Conservation (phyloP, 108 stramenopile genomes). For the Cyclotella sp. region DNA sequence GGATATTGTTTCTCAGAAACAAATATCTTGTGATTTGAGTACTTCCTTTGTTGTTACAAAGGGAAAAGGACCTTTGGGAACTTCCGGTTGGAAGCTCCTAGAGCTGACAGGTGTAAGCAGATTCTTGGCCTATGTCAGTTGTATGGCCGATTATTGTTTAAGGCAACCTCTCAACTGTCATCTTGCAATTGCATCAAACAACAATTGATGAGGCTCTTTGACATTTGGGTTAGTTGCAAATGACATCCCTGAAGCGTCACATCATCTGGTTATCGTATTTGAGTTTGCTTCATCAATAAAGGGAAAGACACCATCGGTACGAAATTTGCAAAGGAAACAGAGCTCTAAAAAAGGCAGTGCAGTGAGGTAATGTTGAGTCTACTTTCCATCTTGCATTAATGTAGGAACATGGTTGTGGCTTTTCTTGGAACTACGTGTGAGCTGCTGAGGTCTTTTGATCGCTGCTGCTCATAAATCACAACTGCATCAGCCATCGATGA, state of each 20-base stretch:
- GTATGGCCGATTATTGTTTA: slow-evolving; percentile 11
- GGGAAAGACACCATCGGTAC: not conserved
- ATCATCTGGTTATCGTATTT: slow-evolving; percentile 18
- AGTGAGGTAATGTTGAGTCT: slow-evolving; percentile 17
- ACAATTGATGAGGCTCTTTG: slow-evolving; percentile 12
- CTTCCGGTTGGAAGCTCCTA: no score
- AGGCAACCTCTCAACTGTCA: not conserved
- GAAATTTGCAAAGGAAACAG: slow-evolving; percentile 11
- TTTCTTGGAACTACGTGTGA: slow-evolving; percentile 8
- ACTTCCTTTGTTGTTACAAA: no score
- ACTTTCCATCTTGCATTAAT: slow-evolving; percentile 21
- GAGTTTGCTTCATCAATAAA: slow-evolving; percentile 12
- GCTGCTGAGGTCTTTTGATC: slow-evolving; percentile 14
- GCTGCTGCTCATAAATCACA: slow-evolving; percentile 10
- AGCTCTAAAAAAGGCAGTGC: slow-evolving; percentile 20
- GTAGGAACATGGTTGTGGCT: slow-evolving; percentile 13
- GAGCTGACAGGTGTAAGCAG: no score
- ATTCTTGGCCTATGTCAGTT: no score
- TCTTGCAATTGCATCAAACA: not conserved
- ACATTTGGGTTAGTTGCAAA: slow-evolving; percentile 8
- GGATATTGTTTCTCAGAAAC: no score
- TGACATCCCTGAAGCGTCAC: slow-evolving; percentile 21
- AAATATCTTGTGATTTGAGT: no score
- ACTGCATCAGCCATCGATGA: slow-evolving; percentile 14
- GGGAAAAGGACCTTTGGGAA: no score